Conservation (phyloP, 768 basidiomycete genomes). For the Gyrodon lividus region DNA sequence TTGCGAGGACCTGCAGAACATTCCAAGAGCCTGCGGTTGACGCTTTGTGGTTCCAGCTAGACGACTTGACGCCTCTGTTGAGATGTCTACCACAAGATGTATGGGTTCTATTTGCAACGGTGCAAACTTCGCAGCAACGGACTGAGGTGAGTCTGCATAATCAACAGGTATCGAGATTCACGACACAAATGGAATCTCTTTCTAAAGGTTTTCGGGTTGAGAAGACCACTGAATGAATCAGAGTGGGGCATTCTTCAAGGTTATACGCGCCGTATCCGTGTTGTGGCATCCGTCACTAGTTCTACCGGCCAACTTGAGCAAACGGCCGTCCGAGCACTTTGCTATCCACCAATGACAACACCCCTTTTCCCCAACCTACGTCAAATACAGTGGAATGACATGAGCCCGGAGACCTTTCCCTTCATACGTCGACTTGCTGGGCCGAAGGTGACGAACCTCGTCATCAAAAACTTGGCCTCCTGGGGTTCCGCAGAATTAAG, state of each 20-base stretch:
- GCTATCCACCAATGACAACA: background rate
- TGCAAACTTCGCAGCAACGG: background rate
- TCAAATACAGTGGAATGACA: background rate
- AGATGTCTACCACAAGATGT: background rate
- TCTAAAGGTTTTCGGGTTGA: background rate
- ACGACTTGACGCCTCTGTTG: slow-evolving; percentile 2
- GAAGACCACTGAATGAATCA: background rate
- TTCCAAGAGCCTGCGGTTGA: slow-evolving; percentile 9
- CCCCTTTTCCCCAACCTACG: slow-evolving; percentile 2
- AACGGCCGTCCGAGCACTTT: background rate
- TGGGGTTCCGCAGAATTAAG: background rate
- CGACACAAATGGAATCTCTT: too few relatives aligned
- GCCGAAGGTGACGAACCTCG: background rate
- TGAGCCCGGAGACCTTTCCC: background rate
- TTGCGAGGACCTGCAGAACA: slow-evolving; percentile 10
- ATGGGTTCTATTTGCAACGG: background rate
- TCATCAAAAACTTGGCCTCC: background rate
- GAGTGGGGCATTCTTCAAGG: slow-evolving; percentile 2
- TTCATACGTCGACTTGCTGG: slow-evolving; percentile 5
- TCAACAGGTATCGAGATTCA: too few relatives aligned
- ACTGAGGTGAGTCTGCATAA: too few relatives aligned
- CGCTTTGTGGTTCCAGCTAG: slow-evolving; percentile 1
- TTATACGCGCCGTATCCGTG: background rate
- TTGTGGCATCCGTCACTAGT: background rate
- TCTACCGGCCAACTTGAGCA: background rate